Evolutionary conservation across 306 rosid species (phyloP).

Genomic region (Oemleria cerasiformis): DNA sequence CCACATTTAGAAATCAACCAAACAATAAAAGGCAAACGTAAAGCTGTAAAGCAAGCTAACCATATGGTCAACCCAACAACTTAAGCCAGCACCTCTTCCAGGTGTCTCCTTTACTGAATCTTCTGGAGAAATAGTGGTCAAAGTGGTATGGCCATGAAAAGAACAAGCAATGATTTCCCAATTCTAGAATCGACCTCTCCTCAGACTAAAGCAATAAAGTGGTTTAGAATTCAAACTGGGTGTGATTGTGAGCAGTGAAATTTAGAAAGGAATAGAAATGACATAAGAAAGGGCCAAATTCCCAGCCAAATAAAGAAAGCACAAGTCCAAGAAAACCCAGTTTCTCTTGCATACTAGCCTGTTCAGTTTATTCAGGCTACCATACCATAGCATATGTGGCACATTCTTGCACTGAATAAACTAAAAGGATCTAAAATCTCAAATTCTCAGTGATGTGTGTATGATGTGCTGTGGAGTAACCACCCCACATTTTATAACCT

Average conservation of each 20-base stretch:
- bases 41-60: conserved; percentile 29
- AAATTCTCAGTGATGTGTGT: background rate
- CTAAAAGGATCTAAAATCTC: background rate
- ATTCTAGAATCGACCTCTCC: conserved; percentile 22
- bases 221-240: conserved; percentile 20
- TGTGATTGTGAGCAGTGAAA: conserved; percentile 18
- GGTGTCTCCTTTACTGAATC: conserved; percentile 27
- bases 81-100: conserved; percentile 22
- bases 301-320: background rate
- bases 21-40: conserved; percentile 27
- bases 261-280: background rate
- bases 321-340: background rate
- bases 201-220: conserved; percentile 17
- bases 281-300: background rate
- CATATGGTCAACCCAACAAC: conserved; percentile 20
- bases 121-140: conserved; percentile 14
- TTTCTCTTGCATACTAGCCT: conserved; percentile 4
- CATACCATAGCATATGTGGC: background rate
- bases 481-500: too few species aligned
- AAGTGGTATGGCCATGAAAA: conserved; percentile 23
- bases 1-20: conserved; percentile 20
- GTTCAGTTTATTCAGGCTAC: background rate
- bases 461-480: background rate
- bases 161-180: conserved; percentile 25
- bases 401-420: background rate